A percentile compares a stretch with the other conserved stretches of the same genome.
These are phyloP conservation scores for Colletotrichum gigasporum DNA, from an alignment of 2,329 filamentous ascomycete genomes.

Conservation along the genomic window DNA sequence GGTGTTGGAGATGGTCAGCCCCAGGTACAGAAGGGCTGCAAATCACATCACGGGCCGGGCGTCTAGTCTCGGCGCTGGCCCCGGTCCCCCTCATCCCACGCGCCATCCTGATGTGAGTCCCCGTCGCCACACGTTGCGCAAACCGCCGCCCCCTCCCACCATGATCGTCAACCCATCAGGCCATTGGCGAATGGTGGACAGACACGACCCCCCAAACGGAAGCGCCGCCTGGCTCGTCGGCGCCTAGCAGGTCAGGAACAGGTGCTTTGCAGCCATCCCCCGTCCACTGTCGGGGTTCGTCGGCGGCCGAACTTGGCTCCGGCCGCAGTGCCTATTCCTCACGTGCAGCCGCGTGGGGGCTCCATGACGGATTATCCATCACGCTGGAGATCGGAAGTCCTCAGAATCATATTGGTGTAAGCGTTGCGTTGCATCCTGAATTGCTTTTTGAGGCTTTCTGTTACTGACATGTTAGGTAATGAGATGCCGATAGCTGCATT, in stretches of 20 bases:
- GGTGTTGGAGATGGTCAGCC: not conserved
- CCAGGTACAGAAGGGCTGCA: not conserved
- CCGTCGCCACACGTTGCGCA: not conserved
- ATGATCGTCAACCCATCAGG: not conserved
- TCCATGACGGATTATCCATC: not conserved
- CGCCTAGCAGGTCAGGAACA: not conserved
- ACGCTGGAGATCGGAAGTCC: too few species aligned
- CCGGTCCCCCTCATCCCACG: not conserved
- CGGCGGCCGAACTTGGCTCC: not conserved
- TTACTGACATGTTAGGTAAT: too few species aligned
- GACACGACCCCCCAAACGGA: not conserved
- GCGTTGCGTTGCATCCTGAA: too few species aligned
- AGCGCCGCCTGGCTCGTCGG: not conserved
- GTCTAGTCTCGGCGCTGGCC: not conserved
- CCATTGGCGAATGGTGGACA: not conserved
- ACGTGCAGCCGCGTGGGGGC: conserved; percentile 8
- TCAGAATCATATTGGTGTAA: too few species aligned
- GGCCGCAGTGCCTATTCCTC: not conserved
- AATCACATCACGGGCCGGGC: not conserved
- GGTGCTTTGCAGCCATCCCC: not conserved
- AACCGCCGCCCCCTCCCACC: not conserved
- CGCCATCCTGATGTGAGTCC: not conserved
- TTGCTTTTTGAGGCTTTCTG: too few species aligned
- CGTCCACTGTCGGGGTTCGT: not conserved
- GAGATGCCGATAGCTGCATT: too few species aligned